Evolutionary conservation across 495 filamentous ascomycete species (phyloP).

Genomic region (Choiromyces venosus): DNA sequence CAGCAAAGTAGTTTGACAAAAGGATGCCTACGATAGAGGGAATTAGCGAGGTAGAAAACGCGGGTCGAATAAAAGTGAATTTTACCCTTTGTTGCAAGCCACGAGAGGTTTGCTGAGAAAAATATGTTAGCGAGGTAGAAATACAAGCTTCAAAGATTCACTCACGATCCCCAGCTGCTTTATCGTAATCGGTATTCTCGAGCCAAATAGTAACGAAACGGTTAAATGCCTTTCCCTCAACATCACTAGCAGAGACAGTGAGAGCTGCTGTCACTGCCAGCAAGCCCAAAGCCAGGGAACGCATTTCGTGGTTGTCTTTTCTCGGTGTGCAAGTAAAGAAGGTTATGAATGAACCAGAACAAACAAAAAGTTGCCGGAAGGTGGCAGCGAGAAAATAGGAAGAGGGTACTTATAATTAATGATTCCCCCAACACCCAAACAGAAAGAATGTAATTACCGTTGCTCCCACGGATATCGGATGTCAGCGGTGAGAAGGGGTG

Average conservation of each 20-base stretch:
- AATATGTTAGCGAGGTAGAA: conserved; percentile 1
- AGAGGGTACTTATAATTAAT: not conserved
- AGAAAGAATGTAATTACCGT: not conserved
- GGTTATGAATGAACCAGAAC: not conserved
- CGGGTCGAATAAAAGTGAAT: not conserved
- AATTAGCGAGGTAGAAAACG: not conserved
- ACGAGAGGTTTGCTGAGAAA: conserved; percentile 48
- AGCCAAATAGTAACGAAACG: conserved; percentile 65
- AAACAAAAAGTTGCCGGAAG: not conserved
- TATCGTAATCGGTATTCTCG: conserved; percentile 61
- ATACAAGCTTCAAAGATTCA: conserved; percentile 5
- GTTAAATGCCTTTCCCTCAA: conserved; percentile 61
- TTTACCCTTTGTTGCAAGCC: conserved; percentile 52
- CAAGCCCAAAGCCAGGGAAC: not conserved
- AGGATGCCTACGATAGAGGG: conserved; percentile 47
- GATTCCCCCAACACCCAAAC: not conserved
- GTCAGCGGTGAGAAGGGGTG: not conserved
- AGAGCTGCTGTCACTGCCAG: conserved; percentile 38
- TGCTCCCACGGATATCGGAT: not conserved
- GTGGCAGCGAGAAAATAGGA: not conserved
- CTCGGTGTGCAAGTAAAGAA: not conserved
- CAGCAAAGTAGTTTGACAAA: conserved; percentile 58
- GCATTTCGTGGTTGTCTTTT: not conserved
- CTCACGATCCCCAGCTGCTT: conserved; percentile 38
- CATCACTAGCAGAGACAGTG: conserved; percentile 24